Base-by-base conservation (phyloP, 495 filamentous ascomycete species). In the Tuber microsphaerosporum region DNA sequence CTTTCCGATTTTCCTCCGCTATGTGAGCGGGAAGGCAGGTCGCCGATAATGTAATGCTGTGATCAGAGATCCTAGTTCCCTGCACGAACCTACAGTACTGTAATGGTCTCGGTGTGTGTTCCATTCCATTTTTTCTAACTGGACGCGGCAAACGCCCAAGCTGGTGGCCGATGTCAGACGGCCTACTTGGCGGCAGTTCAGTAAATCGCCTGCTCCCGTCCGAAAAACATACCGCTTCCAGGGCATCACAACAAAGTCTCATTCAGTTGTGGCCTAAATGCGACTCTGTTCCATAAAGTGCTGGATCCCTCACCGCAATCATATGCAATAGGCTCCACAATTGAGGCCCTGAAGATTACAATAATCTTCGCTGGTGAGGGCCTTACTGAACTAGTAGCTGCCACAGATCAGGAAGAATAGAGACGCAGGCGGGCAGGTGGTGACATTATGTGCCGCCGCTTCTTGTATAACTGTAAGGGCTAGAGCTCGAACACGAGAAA, bases 121-220 rank as follows among this genome's bases (percentile, higher is more conserved):
- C 77, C 42, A 73, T 71, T 79, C 75, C 76, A 51, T 79, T 79
- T 79, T 75, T 79, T 75, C 43, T 79, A 41, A 79, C 43, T 75
- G 73, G 70, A 73, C 42, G 70, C 71, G 78, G 73, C 70, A 79
- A 73, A 79, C 73, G 77, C 70, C 31, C 51, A 26, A 61, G 51
- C 51, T 79, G 70, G 76, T 71, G 75, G 76, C 77, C 76, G 76
- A 73, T 79, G 77, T 79, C 77, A 79, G 76, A 79, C 77, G 70
- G 76, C 69, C 44, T 69, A 34, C 77, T 78, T 79, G 77, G 77
- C 73, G 45, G 73, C 73, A 79, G 77, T 69, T 79, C 44, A 75
- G n/a, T 46, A 79, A 75, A 31, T 31, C 51, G 10, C 41, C 51
- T 73, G 37, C 77, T 79, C 76, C 76, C 43, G 34, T 75, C 51